Conservation (phyloP, 2,329 filamentous ascomycete species). For the Fusarium pininemorale region DNA sequence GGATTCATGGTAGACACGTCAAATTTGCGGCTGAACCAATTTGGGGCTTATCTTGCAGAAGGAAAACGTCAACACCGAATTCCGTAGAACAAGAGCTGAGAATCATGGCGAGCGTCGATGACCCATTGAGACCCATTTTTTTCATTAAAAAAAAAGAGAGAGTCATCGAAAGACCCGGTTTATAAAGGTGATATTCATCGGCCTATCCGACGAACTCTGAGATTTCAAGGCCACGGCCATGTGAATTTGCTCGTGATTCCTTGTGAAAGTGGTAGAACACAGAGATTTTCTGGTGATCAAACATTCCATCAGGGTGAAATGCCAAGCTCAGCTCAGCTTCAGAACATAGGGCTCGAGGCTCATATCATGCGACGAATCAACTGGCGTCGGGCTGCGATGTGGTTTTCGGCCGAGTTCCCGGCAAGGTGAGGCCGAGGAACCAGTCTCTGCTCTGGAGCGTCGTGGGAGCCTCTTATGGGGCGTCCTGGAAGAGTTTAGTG, state of each 20-base stretch:
- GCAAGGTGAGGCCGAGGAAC: constrained; percentile 14
- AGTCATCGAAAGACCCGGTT: constrained; percentile 11
- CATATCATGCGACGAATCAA: background rate
- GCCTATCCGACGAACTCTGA: constrained; percentile 10
- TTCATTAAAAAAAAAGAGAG: background rate
- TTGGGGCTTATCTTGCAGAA: constrained; percentile 18
- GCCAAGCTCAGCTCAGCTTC: background rate
- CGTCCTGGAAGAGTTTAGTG: constrained; percentile 15
- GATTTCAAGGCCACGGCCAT: background rate
- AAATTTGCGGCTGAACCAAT: constrained; percentile 16
- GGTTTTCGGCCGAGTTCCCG: constrained; percentile 26
- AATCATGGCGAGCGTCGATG: background rate
- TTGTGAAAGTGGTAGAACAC: background rate
- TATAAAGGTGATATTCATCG: constrained; percentile 16
- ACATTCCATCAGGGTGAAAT: background rate
- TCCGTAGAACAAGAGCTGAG: constrained; percentile 2
- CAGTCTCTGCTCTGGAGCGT: background rate
- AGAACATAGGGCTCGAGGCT: background rate
- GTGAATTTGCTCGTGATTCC: constrained; percentile 3
- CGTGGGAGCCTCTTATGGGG: constrained; percentile 8
- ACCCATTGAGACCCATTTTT: constrained; percentile 14
- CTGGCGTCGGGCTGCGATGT: background rate
- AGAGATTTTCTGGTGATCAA: background rate
- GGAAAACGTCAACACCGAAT: constrained; percentile 19
- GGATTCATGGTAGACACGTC: background rate